Conservation (phyloP, 2,329 filamentous ascomycete species). For the Sporothrix schenckii region DNA sequence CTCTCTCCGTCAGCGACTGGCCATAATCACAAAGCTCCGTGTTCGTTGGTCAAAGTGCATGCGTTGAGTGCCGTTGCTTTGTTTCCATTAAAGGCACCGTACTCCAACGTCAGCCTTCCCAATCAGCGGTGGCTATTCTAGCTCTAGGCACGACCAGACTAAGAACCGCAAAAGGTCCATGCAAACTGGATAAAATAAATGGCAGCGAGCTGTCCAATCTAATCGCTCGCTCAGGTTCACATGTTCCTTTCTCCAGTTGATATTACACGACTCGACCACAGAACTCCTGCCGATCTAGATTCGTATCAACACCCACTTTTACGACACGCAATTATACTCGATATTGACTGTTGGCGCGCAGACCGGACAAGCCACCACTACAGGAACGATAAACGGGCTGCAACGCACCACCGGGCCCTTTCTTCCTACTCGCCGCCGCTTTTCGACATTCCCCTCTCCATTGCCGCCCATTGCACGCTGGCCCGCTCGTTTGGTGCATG, state of each 20-base stretch:
- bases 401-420: constrained; percentile 15
- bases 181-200: not conserved
- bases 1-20: not conserved
- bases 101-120: not conserved
- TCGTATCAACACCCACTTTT: constrained; percentile 19
- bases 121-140: not conserved
- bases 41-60: not conserved
- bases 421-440: not conserved
- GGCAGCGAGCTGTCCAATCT: constrained; percentile 12
- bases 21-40: constrained; percentile 3
- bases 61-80: not conserved
- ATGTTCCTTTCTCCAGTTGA: constrained; percentile 11
- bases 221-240: constrained; percentile 16
- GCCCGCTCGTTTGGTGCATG: constrained; percentile 7
- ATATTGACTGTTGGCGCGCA: not conserved
- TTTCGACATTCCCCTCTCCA: not conserved
- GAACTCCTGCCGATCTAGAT: not conserved
- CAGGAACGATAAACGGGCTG: constrained; percentile 20
- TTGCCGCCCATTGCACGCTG: not conserved
- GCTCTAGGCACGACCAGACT: not conserved
- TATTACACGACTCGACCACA: constrained; percentile 1
- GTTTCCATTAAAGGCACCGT: not conserved
- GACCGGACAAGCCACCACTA: not conserved
- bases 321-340: not conserved
- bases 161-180: not conserved